phyloP scores from a whole-genome alignment of 2,329 filamentous ascomycete species.

The Cadophora malorum region DNA sequence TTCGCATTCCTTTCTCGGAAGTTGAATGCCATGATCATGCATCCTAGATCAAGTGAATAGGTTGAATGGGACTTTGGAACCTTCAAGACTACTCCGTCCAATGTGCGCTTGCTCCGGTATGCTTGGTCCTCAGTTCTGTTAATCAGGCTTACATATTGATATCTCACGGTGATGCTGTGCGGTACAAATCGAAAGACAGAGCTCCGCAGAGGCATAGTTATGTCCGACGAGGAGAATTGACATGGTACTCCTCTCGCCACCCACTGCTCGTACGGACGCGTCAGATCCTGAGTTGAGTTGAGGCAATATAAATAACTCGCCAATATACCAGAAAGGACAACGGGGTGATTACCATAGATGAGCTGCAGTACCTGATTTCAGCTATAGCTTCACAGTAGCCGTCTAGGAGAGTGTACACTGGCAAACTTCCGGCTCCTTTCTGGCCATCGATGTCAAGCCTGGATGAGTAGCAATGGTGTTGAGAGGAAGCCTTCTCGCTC shows the following conservation, averaged over 20 bases:
- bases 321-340: not conserved
- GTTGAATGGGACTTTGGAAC: not conserved
- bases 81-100: not conserved
- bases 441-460: not conserved
- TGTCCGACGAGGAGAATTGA: no score
- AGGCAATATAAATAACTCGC: not conserved
- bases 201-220: not conserved
- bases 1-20: not conserved
- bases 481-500: no score
- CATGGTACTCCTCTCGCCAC: no score
- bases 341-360: no score
- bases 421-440: not conserved
- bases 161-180: no score
- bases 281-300: not conserved
- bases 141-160: not conserved
- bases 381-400: no score
- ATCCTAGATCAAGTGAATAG: not conserved
- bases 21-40: not conserved
- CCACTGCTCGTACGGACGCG: not conserved
- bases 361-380: no score
- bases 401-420: not conserved
- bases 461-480: not conserved
- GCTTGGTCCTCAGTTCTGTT: not conserved
- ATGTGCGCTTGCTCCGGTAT: not conserved
- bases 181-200: not conserved